Base-by-base conservation (phyloP, 1,284 basidiomycete genomes). In the Moesziomyces sp. region DNA sequence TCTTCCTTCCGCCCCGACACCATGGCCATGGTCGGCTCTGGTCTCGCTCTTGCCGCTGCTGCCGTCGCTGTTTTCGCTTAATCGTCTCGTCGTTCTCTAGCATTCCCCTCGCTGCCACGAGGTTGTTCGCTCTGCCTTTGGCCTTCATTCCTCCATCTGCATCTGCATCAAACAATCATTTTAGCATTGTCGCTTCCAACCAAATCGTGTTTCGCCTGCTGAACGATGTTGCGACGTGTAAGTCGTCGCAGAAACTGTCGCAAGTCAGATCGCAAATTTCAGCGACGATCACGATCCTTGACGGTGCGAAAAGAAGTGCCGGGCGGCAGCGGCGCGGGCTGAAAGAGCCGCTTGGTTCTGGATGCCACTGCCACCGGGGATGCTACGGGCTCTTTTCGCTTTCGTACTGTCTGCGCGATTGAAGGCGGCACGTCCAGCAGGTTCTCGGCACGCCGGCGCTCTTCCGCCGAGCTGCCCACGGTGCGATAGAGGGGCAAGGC, bases 401-500 rank as follows among this genome's bases (percentile, higher is more conserved):
- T 30, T 10, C 16, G 24, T 16, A 28, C 56, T 2, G 10, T 33
- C 30, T 33, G 30, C 13, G 11, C 30, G 10, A 13, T 13, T 33
- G 30, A 2, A 3, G 30, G 30, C 7, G 30, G 30, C 49, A 23
- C 4, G 49, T 44, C 42, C n/a, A 73, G 46, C 1, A 56, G 18
- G 2, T 38, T 45, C 43, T 63, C 54, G 24, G 67, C 72, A 28
- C 60, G 59, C 5, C 54, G 49, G 33, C 72, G 46, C 13, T 62
- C 56, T 45, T 70, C 67, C 7, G 63, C 52, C 5, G 56, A 57
- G 47, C 63, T 71, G 5, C 72, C 72, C 2, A 46, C 33, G 2
- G 63, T n/a, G 10, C 63, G 58, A 10, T 63, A 74, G 24, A 71
- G 63, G 0, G 72, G 72, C 33, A 70, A n/a, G 5, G 60, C 48